Evolutionary conservation across 495 filamentous ascomycete genomes (phyloP), one percentile per base, ranked within the genome.

Genomic region (Neurospora intermedia): DNA sequence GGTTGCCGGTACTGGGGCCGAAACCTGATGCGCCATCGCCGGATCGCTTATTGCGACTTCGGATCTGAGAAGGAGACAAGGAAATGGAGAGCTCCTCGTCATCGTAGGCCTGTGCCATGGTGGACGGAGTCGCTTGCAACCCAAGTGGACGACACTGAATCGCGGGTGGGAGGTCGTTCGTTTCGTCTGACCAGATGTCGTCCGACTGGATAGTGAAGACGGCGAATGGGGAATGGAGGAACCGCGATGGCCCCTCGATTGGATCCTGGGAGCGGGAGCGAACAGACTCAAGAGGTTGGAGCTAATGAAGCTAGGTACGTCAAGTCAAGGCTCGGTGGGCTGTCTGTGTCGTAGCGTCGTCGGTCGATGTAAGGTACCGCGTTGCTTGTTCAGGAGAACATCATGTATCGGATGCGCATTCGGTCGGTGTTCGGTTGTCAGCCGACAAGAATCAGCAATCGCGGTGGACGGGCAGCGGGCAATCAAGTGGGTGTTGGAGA

Each of bases 51-150:
- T 81, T 84, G 66, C 82, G 88, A 66, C 54, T 66, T 62, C 90
- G 89, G 77, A 91, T 87, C 76, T 90, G 83, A 48, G 91, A 87
- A 10, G 84, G 83, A 20, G 91, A 89, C 66, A 97, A 87, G 74
- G 93, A 93, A 82, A 97, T 91, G 79, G 94, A 93, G 69, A 97
- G 90, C 83, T 97, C 94, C 83, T 96, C 94, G 83, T 96, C 93
- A 80, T 97, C 93, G 79, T 89, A 88, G 69, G 82, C 83, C 77
- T 78, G 84, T 45, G 88, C 83, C 89, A 90, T 91, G 78, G 74
- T 76, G 71, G 72, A 70, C 48, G 77, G 73, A 71, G 69, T 43
- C 69, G 54, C 27, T 62, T 31, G 27, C 15, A 35, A 62, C 27
- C 13, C 54, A 62, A 6, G 35, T 38, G 35, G 6, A 62, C 54